A percentile compares a stretch with the other conserved stretches of the same genome.
Evolutionary conservation across 1,139 yeast species (phyloP).

Genomic region (Kodamaea ohmeri): DNA sequence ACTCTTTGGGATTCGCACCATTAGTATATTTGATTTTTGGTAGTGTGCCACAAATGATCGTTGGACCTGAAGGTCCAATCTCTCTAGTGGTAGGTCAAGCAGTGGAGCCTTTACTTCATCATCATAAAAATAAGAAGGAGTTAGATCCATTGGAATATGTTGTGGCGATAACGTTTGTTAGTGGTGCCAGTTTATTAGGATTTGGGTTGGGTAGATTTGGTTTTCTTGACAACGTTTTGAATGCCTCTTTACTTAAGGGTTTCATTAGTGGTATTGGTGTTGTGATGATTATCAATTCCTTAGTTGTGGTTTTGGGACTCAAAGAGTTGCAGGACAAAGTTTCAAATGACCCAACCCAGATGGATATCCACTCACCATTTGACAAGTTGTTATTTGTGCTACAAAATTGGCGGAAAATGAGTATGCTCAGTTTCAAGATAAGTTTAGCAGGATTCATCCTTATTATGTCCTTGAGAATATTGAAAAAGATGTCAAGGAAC

Average conservation of each 20-base stretch:
- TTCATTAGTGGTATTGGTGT: slow-evolving; percentile 92
- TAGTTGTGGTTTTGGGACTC: slow-evolving; percentile 71
- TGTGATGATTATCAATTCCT: slow-evolving; percentile 80
- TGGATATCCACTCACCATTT: slow-evolving; percentile 74
- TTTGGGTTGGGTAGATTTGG: slow-evolving; percentile 86
- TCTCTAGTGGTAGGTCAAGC: slow-evolving; percentile 91
- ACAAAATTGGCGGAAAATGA: slow-evolving; percentile 37
- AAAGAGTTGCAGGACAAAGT: slow-evolving; percentile 35
- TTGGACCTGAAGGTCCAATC: slow-evolving; percentile 95
- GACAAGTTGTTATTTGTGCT: slow-evolving; percentile 63
- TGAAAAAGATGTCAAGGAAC: slow-evolving; percentile 38
- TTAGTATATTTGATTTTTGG: slow-evolving; percentile 80
- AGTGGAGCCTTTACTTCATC: slow-evolving; percentile 64
- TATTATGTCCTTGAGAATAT: slow-evolving; percentile 38
- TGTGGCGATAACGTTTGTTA: slow-evolving; percentile 69
- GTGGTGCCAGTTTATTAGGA: slow-evolving; percentile 72
- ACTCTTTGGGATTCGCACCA: slow-evolving; percentile 82
- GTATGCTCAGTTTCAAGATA: slow-evolving; percentile 52
- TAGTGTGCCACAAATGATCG: slow-evolving; percentile 93
- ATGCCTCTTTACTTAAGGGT: slow-evolving; percentile 80
- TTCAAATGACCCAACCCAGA: slow-evolving; percentile 31
- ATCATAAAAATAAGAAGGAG: slow-evolving; percentile 36
- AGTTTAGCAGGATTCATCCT: slow-evolving; percentile 47
- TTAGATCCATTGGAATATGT: slow-evolving; percentile 64
- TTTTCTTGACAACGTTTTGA: slow-evolving; percentile 80